phyloP scores from a whole-genome alignment of 805 yeast genomes.

The Candida broadrunensis region DNA sequence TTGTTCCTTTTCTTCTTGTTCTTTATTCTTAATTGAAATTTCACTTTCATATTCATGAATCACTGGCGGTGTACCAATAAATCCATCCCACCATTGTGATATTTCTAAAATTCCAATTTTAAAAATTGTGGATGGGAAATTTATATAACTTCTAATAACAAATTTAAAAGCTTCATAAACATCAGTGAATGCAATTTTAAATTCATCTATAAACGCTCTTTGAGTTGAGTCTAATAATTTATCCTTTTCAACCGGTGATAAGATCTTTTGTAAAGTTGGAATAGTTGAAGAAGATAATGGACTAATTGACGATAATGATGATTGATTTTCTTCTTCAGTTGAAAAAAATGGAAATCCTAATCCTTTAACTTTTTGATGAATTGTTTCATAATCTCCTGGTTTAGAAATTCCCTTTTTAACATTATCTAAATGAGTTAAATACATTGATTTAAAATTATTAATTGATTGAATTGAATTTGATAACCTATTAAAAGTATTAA shows the following conservation, averaged over 20 bases:
- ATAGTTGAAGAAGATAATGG: background rate
- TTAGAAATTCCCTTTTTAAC: conserved; percentile 36
- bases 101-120: conserved; percentile 46
- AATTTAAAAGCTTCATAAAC: conserved; percentile 62
- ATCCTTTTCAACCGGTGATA: conserved; percentile 1
- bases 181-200: conserved; percentile 48
- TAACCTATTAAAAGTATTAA: conserved; percentile 90
- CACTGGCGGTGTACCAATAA: conserved; percentile 58
- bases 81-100: conserved; percentile 66
- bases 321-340: background rate
- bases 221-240: conserved; percentile 3
- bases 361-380: conserved; percentile 21
- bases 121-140: conserved; percentile 65
- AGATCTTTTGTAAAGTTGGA: background rate
- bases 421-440: conserved; percentile 39
- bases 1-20: background rate
- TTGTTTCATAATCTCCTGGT: conserved; percentile 40
- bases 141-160: conserved; percentile 60
- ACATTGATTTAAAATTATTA: conserved; percentile 62
- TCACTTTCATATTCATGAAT: conserved; percentile 7
- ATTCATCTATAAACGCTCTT: conserved; percentile 35
- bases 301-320: background rate
- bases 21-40: background rate
- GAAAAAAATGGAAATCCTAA: conserved; percentile 37
- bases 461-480: conserved; percentile 81